A percentile compares a stretch with the other conserved stretches of the same genome.
phyloP scores from a whole-genome alignment of 1,139 yeast genomes.

The Geotrichum fermentans region DNA sequence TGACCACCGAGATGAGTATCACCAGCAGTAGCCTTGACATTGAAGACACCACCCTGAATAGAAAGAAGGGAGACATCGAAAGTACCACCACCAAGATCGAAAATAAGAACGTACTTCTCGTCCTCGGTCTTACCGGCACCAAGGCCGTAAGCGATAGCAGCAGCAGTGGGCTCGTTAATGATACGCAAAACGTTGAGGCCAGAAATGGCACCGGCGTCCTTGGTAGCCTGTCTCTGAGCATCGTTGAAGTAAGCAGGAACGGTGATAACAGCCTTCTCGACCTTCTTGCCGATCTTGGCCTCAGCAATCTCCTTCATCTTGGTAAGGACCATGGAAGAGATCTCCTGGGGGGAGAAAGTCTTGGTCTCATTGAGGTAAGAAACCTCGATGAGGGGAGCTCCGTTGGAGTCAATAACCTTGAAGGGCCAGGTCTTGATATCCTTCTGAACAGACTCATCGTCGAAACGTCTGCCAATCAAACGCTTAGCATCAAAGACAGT shows the following conservation, averaged over 20 bases:
- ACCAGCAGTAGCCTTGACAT: slow-evolving; percentile 93
- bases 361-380: slow-evolving; percentile 85
- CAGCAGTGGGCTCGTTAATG: slow-evolving; percentile 97
- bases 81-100: slow-evolving; percentile 96
- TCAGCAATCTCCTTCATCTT: slow-evolving; percentile 98
- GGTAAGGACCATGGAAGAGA: slow-evolving; percentile 92
- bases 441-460: slow-evolving; percentile 86
- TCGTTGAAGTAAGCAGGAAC: slow-evolving; percentile 98
- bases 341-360: slow-evolving; percentile 93
- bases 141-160: slow-evolving; percentile 97
- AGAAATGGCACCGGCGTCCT: slow-evolving; percentile 97
- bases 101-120: slow-evolving; percentile 84
- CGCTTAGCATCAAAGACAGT: slow-evolving; percentile 98
- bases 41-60: slow-evolving; percentile 90
- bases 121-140: slow-evolving; percentile 83
- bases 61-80: slow-evolving; percentile 86
- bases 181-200: slow-evolving; percentile 95
- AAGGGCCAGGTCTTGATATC: slow-evolving; percentile 97
- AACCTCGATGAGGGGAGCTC: slow-evolving; percentile 88
- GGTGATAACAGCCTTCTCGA: slow-evolving; percentile 91
- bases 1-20: slow-evolving; percentile 98
- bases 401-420: slow-evolving; percentile 78
- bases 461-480: slow-evolving; percentile 92
- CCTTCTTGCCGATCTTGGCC: slow-evolving; percentile 89
- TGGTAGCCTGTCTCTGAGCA: slow-evolving; percentile 97